A percentile compares a stretch with the other conserved stretches of the same genome.
phyloP scores from a whole-genome alignment of 2,329 filamentous ascomycete genomes.

The Shiraia sp. region DNA sequence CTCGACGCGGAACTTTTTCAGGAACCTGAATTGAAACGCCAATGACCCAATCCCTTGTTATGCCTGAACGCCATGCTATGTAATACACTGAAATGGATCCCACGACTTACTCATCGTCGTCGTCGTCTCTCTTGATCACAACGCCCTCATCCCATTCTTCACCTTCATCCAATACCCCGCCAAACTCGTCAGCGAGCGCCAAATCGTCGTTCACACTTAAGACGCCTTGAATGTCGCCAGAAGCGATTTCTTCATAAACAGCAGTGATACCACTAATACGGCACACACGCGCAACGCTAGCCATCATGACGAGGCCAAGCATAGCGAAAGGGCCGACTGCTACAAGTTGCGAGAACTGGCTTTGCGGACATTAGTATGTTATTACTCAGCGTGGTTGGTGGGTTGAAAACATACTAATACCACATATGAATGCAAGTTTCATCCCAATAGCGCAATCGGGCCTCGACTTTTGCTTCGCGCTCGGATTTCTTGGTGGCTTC shows the following conservation, averaged over 20 bases:
- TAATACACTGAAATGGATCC: background rate
- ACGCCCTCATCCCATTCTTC: conserved; percentile 38
- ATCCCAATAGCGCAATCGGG: conserved; percentile 46
- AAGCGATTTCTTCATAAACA: conserved; percentile 48
- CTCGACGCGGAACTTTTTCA: too few species aligned
- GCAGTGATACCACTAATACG: conserved; percentile 47
- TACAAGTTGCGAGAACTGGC: conserved; percentile 51
- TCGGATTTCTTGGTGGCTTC: conserved; percentile 22
- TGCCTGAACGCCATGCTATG: too few species aligned
- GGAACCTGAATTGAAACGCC: too few species aligned
- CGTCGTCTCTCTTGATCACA: conserved; percentile 25
- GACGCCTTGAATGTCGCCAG: conserved; percentile 48
- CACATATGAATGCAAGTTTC: conserved; percentile 39
- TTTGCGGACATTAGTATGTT: conserved; percentile 11
- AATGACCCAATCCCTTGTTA: too few species aligned
- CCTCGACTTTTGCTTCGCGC: conserved; percentile 26
- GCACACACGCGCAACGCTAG: conserved; percentile 46
- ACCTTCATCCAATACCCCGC: conserved; percentile 25
- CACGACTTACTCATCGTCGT: conserved; percentile 16
- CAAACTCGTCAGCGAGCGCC: conserved; percentile 37
- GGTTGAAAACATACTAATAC: conserved; percentile 38
- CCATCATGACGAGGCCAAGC: conserved; percentile 51
- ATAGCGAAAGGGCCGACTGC: conserved; percentile 52
- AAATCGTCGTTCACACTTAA: conserved; percentile 50
- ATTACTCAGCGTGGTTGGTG: background rate